phyloP scores from a whole-genome alignment of 352 stramenopile species.

The Globisporangium apiculatum region DNA sequence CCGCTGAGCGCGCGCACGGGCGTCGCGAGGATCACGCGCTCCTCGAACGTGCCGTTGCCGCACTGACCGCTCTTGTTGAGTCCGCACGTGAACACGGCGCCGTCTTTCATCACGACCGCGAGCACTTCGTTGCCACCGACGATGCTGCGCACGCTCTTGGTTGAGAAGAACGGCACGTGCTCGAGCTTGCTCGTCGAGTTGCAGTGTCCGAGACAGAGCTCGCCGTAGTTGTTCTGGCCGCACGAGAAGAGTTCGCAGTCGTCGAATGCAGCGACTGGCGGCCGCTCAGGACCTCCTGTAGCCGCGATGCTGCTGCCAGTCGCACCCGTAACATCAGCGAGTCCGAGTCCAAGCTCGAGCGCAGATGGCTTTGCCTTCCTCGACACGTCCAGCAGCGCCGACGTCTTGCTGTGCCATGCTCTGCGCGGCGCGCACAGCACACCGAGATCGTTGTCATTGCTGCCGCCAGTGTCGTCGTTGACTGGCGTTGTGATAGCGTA shows the following conservation, averaged over 20 bases:
- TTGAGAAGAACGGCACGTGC: conserved; percentile 78
- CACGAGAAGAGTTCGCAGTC: conserved; percentile 85
- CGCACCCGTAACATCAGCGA: background rate
- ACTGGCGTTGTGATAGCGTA: conserved; percentile 27
- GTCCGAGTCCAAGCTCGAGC: background rate
- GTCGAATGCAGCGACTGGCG: conserved; percentile 39
- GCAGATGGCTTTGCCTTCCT: conserved; percentile 23
- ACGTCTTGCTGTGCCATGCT: conserved; percentile 43
- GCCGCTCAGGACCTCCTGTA: conserved; percentile 2
- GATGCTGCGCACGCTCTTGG: conserved; percentile 67
- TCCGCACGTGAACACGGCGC: conserved; percentile 68
- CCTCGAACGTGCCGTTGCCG: conserved; percentile 82
- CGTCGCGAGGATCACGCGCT: conserved; percentile 69
- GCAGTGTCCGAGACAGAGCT: conserved; percentile 80
- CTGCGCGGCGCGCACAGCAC: conserved; percentile 45
- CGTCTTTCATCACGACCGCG: conserved; percentile 81
- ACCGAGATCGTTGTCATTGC: conserved; percentile 20
- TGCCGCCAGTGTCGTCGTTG: conserved; percentile 30
- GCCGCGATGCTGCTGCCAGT: background rate
- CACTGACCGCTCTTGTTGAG: conserved; percentile 88
- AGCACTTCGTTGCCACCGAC: conserved; percentile 81
- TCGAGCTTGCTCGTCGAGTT: conserved; percentile 85
- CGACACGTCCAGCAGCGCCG: conserved; percentile 24
- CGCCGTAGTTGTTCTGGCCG: conserved; percentile 87
- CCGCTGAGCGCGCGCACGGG: conserved; percentile 63